Evolutionary conservation across 2,329 filamentous ascomycete species (phyloP), one percentile per base, ranked within the genome.

Genomic region (Ascochyta lentis): DNA sequence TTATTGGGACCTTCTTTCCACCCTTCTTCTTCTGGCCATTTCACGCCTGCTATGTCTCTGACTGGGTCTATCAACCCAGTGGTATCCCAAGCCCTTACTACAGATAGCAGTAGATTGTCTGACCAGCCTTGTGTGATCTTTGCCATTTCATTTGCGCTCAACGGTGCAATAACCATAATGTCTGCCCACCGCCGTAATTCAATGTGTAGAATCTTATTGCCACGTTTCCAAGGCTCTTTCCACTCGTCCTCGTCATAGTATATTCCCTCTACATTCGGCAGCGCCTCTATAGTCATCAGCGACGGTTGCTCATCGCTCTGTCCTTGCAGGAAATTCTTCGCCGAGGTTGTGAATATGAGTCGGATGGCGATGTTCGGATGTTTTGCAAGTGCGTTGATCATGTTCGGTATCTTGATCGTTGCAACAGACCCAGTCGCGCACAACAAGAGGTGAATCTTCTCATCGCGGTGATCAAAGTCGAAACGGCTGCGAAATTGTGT

Each of bases 211-310:
- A 99, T 96, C 3, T 82, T 81, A n/a, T 85, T 85, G 3, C 89
- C 91, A 2, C 93, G 83, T 22, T 82, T 84, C 94, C 94, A 98
- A 0, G 90, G 86, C 39, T 81, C 79, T 12, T 81, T 79, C 92
- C 93, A 97, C 76, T 98, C 95, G 61, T 93, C 90, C n/a, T 86
- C 84, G 70, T 98, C 92, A 8, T 83, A 80, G 76, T 96, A 93
- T 43, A 97, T 82, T 19, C 82, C 90, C 39, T 96, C 92, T 6
- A 98, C 90, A 61, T 89, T 88, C 3, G 87, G 85, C 5, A 91
- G 76, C 3, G 76, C 66, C 12, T 79, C 76, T 4, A 97, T 78
- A 0, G 83, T 76, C 0, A 80, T 76, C 2, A 95, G 73, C 0
- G 82, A 79, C 0, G 93, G 92, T 73, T 97, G 92, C 74, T 97